These are phyloP conservation scores for Proteromonas lacertae DNA, from an alignment of 352 stramenopile species.

Conservation along the genomic window DNA sequence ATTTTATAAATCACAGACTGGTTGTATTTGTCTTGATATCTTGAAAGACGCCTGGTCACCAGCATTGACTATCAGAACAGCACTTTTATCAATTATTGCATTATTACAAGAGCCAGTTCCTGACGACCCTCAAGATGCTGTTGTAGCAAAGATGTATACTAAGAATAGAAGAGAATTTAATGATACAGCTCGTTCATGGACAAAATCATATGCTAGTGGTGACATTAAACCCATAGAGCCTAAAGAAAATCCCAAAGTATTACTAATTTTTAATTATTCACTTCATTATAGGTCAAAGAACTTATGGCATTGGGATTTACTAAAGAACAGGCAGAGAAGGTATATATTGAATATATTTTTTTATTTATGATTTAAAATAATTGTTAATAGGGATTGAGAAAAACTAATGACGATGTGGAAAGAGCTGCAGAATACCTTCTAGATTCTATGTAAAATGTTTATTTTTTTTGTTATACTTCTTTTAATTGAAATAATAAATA, in stretches of 20 bases:
- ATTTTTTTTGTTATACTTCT: no score
- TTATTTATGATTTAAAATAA: no score
- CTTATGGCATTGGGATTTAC: conserved; percentile 45
- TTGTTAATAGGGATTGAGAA: no score
- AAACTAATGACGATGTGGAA: no score
- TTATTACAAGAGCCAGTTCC: conserved; percentile 68
- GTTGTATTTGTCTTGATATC: conserved; percentile 84
- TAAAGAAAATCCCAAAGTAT: neutral
- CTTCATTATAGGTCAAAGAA: conserved; percentile 11
- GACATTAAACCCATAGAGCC: neutral
- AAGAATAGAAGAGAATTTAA: conserved; percentile 51
- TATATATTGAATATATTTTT: no score
- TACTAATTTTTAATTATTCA: neutral
- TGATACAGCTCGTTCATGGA: conserved; percentile 73
- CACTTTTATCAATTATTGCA: conserved; percentile 64
- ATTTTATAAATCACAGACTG: no score
- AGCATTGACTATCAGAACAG: conserved; percentile 81
- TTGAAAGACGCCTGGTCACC: conserved; percentile 82
- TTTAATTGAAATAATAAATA: no score
- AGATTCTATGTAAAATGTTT: no score
- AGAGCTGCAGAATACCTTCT: no score
- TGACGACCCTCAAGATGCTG: conserved; percentile 47
- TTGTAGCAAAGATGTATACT: conserved; percentile 80
- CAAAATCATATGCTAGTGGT: conserved; percentile 45
- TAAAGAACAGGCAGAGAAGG: conserved; percentile 24